Base-by-base conservation (phyloP, 768 basidiomycete species). In the Hypsizygus marmoreus region DNA sequence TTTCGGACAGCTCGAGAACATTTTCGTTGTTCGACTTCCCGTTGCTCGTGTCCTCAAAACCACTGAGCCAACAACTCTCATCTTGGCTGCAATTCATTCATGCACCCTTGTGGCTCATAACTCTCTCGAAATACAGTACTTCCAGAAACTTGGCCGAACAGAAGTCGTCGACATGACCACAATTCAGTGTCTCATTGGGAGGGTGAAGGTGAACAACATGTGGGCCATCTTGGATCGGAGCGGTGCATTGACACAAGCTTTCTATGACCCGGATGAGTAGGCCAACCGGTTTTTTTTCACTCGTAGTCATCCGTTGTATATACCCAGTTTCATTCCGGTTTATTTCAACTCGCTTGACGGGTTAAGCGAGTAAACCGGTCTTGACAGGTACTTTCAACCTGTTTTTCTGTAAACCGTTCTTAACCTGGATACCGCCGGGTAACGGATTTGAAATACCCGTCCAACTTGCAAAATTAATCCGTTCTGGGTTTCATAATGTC, bases 1-100 rank as follows among this genome's bases (percentile, higher is more conserved):
- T 49, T 73, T 55, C 51, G 70, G 71, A 1, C 65, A 66, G 44
- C 61, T 73, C 2, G 45, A 61, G 36, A 41, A 57, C 28, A 59
- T 73, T 13, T 50, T 67, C 26, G 47, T 60, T 16, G 24, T 72
- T 13, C 45, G 44, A 4, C 38, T 69, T 2, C 55, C 55, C 6
- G 35, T 39, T 4, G 43, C 54, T 0, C 36, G 23, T 11, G 37
- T 16, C 7, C 51, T 59, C 31, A 46, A 53, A 12, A 33, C 63
- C 12, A 8, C 14, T 8, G 31, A 32, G n/a, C 48, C 54, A 8
- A 31, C 43, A 17, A 61, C 48, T 4, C 25, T 63, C 26, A 49
- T 66, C n/a, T 49, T 66, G 3, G 67, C 53, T 1, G 51, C 54
- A 13, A 57, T 68, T 16, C 37, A 14, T 4, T 20, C 39, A 1